phyloP scores from a whole-genome alignment of 805 yeast genomes.

The Starmerella gropengiesseri region DNA sequence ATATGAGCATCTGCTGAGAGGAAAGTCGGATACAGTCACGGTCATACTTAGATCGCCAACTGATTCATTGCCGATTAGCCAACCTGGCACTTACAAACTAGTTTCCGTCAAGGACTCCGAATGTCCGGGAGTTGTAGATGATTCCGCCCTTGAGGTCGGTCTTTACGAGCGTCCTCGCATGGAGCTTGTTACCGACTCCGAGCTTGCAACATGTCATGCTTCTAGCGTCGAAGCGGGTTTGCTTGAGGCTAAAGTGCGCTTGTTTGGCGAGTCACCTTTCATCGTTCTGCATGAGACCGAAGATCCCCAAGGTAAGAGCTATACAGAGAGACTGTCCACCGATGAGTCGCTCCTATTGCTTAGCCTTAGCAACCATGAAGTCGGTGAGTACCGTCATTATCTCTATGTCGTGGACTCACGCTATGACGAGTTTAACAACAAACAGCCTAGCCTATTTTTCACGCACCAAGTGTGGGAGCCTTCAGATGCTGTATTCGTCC shows the following conservation, averaged over 20 bases:
- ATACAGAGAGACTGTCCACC: not conserved
- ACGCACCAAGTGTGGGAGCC: slow-evolving; percentile 15
- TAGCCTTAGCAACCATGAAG: not conserved
- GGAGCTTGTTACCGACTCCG: slow-evolving; percentile 28
- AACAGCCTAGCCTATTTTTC: slow-evolving; percentile 6
- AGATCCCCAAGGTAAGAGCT: slow-evolving; percentile 18
- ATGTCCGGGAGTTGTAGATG: slow-evolving; percentile 40
- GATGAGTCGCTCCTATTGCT: not conserved
- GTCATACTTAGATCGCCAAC: not conserved
- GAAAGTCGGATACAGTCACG: not conserved
- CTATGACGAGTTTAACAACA: slow-evolving; percentile 18
- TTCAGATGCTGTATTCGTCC: slow-evolving; percentile 10
- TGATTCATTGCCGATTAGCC: slow-evolving; percentile 29
- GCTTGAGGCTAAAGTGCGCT: slow-evolving; percentile 1
- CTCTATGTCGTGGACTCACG: slow-evolving; percentile 22
- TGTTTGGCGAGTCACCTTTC: slow-evolving; percentile 25
- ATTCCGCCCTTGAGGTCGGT: slow-evolving; percentile 33
- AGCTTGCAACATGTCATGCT: slow-evolving; percentile 5
- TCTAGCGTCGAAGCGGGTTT: not conserved
- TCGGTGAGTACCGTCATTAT: slow-evolving; percentile 19
- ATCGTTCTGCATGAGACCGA: slow-evolving; percentile 19
- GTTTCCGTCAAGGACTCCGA: slow-evolving; percentile 39
- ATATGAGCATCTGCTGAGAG: slow-evolving; percentile 8
- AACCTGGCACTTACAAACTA: slow-evolving; percentile 42
- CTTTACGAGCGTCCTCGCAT: slow-evolving; percentile 41